phyloP scores from a whole-genome alignment of 2,329 filamentous ascomycete genomes.

The Pyrenophora tritici-repentis region DNA sequence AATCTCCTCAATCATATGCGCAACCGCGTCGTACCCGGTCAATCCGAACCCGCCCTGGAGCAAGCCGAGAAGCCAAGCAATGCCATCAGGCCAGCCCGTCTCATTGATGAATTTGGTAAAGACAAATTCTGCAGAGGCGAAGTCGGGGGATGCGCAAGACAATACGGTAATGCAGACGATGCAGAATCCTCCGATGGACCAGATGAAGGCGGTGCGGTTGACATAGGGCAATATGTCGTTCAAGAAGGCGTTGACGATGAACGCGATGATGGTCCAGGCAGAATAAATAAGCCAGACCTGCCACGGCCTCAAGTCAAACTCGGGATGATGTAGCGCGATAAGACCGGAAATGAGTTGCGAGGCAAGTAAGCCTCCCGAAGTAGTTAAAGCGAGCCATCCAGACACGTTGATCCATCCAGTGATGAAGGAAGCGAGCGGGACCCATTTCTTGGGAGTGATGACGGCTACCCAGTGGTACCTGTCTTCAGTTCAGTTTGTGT shows the following conservation, averaged over 20 bases:
- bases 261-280: slow-evolving; percentile 64
- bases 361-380: slow-evolving; percentile 69
- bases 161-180: slow-evolving; percentile 73
- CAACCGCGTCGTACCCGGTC: slow-evolving; percentile 60
- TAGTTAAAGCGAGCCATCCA: slow-evolving; percentile 71
- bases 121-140: slow-evolving; percentile 67
- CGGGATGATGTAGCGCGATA: slow-evolving; percentile 64
- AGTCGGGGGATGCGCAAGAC: slow-evolving; percentile 68
- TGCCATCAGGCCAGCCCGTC: slow-evolving; percentile 70
- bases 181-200: slow-evolving; percentile 71
- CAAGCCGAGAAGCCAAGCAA: slow-evolving; percentile 59
- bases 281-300: slow-evolving; percentile 77
- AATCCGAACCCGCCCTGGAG: slow-evolving; percentile 61
- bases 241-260: slow-evolving; percentile 68
- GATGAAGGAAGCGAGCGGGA: slow-evolving; percentile 68
- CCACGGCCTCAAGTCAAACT: slow-evolving; percentile 65
- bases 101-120: slow-evolving; percentile 71
- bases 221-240: slow-evolving; percentile 66
- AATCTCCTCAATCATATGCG: slow-evolving; percentile 65
- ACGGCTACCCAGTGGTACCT: slow-evolving; percentile 73
- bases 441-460: slow-evolving; percentile 64
- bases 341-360: slow-evolving; percentile 70
- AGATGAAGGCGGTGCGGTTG: slow-evolving; percentile 72
- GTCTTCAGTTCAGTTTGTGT: slow-evolving; percentile 43
- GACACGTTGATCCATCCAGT: slow-evolving; percentile 75